Conservation (phyloP, 2,329 filamentous ascomycete species). For the Nemania sp. region DNA sequence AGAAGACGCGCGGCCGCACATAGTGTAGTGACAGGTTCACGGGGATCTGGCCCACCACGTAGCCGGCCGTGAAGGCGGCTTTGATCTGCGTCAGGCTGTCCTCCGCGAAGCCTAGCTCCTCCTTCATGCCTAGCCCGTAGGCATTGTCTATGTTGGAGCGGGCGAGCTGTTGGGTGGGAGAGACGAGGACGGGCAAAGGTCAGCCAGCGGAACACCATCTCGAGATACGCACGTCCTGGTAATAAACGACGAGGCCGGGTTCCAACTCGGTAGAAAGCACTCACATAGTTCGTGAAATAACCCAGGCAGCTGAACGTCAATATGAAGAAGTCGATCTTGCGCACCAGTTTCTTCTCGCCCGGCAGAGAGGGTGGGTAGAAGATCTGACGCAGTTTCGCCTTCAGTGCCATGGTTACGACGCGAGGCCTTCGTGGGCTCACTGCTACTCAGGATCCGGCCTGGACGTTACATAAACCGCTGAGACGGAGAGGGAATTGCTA, state of each 20-base stretch:
- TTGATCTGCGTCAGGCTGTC: slow-evolving; percentile 59
- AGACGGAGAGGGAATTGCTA: neutral
- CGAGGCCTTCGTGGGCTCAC: neutral
- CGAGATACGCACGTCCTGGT: neutral
- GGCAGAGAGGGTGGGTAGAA: slow-evolving; percentile 40
- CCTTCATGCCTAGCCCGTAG: slow-evolving; percentile 59
- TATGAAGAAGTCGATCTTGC: slow-evolving; percentile 68
- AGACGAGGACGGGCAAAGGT: neutral
- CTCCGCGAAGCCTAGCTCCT: slow-evolving; percentile 53
- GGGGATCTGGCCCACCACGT: slow-evolving; percentile 61
- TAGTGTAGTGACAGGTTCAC: slow-evolving; percentile 67
- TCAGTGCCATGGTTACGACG: slow-evolving; percentile 29
- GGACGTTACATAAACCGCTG: too few relatives aligned
- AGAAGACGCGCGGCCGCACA: slow-evolving; percentile 65
- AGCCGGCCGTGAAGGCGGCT: slow-evolving; percentile 53
- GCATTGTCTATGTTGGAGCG: slow-evolving; percentile 58
- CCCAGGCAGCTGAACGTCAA: slow-evolving; percentile 65
- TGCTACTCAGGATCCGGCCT: too few relatives aligned
- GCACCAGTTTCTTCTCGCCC: slow-evolving; percentile 52
- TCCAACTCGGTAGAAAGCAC: slow-evolving; percentile 24
- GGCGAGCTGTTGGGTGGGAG: slow-evolving; percentile 47
- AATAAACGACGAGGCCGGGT: neutral
- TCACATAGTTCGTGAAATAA: slow-evolving; percentile 59
- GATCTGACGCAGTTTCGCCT: slow-evolving; percentile 35
- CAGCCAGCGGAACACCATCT: too few relatives aligned